Evolutionary conservation across 2,329 filamentous ascomycete species (phyloP).

Genomic region (Cercospora brassicicola): DNA sequence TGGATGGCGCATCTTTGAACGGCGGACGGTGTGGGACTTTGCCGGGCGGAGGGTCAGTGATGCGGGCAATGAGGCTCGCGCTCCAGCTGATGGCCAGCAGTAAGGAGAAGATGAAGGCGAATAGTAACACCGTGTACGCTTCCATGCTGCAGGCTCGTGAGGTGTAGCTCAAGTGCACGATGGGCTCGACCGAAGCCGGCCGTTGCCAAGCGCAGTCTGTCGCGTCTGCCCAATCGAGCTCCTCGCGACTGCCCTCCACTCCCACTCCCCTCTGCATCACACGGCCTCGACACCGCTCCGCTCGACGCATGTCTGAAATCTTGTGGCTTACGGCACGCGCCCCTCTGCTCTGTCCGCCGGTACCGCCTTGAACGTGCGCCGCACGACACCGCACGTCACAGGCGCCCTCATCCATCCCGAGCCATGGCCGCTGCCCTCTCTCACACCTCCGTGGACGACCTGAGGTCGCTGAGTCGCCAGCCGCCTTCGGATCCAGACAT

Average conservation of each 20-base stretch:
- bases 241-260: conserved; percentile 4
- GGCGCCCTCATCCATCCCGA: not conserved
- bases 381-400: not conserved
- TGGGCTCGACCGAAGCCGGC: not conserved
- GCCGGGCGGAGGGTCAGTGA: not conserved
- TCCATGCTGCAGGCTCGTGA: conserved; percentile 5
- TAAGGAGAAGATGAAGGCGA: conserved; percentile 17
- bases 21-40: not conserved
- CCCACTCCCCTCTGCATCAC: not conserved
- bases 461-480: conserved; percentile 38
- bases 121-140: conserved; percentile 14
- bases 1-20: not conserved
- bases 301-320: not conserved
- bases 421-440: conserved; percentile 29
- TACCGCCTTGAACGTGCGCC: not conserved
- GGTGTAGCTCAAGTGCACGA: not conserved
- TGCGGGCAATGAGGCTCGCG: conserved; percentile 15
- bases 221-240: not conserved
- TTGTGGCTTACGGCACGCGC: not conserved
- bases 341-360: not conserved
- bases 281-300: not conserved
- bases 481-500: conserved; percentile 58
- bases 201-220: not conserved
- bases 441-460: conserved; percentile 30
- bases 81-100: conserved; percentile 19